These are phyloP conservation scores for Oryza rufipogon DNA, from an alignment of 176 grass and related monocot species.

Conservation along the genomic window DNA sequence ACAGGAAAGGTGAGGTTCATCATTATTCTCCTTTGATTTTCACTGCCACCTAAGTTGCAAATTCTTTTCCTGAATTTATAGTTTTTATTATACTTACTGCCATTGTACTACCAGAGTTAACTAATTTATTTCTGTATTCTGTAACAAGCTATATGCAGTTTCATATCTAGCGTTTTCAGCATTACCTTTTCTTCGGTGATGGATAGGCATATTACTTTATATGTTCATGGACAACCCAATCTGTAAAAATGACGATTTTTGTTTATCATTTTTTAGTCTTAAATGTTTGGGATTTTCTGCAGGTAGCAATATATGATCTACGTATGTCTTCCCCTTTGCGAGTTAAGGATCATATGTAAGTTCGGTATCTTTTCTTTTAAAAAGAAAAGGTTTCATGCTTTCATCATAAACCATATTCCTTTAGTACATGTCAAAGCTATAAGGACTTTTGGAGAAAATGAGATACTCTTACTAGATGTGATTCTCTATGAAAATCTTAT, in stretches of 20 bases:
- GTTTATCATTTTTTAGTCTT: not conserved
- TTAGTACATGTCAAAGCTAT: not conserved
- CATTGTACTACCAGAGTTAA: not conserved
- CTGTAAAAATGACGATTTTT: not conserved
- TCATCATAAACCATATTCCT: constrained; percentile 8
- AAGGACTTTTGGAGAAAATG: constrained; percentile 1
- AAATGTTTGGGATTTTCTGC: constrained; percentile 39
- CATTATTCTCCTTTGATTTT: constrained; percentile 17
- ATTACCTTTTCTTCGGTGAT: not conserved
- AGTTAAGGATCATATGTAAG: constrained; percentile 99
- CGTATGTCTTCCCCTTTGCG: constrained; percentile 83
- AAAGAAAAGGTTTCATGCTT: not conserved
- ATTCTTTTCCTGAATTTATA: not conserved
- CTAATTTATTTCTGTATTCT: constrained; percentile 13
- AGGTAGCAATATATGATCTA: constrained; percentile 93
- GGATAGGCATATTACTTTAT: not conserved
- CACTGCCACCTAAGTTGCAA: not conserved
- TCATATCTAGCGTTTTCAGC: not conserved
- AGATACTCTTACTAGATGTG: constrained; percentile 23
- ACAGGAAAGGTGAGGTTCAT: constrained; percentile 69
- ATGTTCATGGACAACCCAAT: constrained; percentile 6
- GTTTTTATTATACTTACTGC: not conserved
- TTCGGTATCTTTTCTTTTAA: constrained; percentile 18
- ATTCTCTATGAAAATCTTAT: not conserved
- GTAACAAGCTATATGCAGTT: constrained; percentile 2